A percentile compares a stretch with the other conserved stretches of the same genome.
Conservation (phyloP, 2,329 filamentous ascomycete species). For the Pseudogymnoascus sp. region DNA sequence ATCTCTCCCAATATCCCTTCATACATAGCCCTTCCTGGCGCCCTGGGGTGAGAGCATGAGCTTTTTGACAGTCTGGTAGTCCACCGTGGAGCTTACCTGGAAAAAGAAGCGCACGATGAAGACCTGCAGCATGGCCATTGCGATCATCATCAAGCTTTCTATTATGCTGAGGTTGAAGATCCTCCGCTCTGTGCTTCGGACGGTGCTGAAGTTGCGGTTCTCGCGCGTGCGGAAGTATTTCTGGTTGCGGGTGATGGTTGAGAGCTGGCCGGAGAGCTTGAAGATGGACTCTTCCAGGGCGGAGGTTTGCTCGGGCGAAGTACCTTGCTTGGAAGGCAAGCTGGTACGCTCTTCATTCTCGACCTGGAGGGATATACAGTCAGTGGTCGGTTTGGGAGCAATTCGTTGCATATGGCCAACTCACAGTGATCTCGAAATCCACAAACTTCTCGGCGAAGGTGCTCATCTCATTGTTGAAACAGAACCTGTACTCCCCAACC, state of each 20-base stretch:
- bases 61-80: constrained; percentile 14
- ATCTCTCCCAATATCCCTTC: constrained; percentile 25
- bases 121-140: constrained; percentile 93
- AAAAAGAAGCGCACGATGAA: constrained; percentile 99
- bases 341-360: constrained; percentile 80
- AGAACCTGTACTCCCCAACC: constrained; percentile 86
- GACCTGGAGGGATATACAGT: constrained; percentile 46
- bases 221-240: constrained; percentile 99
- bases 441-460: constrained; percentile 97
- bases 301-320: constrained; percentile 79
- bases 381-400: neutral
- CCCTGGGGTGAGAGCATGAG: constrained; percentile 35
- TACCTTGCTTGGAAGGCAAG: constrained; percentile 81
- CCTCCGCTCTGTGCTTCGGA: constrained; percentile 86
- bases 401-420: constrained; percentile 26
- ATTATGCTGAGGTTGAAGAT: constrained; percentile 98
- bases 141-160: constrained; percentile 83
- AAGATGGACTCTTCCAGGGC: constrained; percentile 88
- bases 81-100: constrained; percentile 50
- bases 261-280: constrained; percentile 87
- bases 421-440: constrained; percentile 91
- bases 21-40: constrained; percentile 62
- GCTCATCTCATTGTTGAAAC: constrained; percentile 98
- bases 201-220: constrained; percentile 98
- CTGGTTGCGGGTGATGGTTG: constrained; percentile 91